These are phyloP conservation scores for Nakataea oryzae DNA, from an alignment of 2,329 filamentous ascomycete species.

Conservation along the genomic window DNA sequence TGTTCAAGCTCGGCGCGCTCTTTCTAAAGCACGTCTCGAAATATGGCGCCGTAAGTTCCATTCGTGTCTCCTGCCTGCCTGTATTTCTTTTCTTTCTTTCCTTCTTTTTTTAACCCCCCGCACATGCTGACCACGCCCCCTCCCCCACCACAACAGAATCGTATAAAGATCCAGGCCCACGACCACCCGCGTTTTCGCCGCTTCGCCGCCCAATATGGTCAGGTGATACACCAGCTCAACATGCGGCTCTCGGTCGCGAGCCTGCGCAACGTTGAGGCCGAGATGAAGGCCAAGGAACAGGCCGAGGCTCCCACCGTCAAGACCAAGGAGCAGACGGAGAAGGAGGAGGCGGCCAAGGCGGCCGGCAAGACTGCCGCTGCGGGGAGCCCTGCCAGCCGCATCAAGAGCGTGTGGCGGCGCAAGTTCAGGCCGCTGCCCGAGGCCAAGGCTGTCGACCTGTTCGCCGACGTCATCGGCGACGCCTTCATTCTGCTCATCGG, in stretches of 20 bases:
- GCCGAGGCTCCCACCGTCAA: slow-evolving; percentile 55
- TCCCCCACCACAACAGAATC: slow-evolving; percentile 36
- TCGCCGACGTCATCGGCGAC: slow-evolving; percentile 56
- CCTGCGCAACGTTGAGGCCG: slow-evolving; percentile 45
- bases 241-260: slow-evolving; percentile 53
- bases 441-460: slow-evolving; percentile 54
- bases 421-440: slow-evolving; percentile 55
- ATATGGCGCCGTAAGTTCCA: slow-evolving; percentile 51
- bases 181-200: slow-evolving; percentile 51
- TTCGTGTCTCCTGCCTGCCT: background rate
- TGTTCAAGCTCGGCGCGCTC: slow-evolving; percentile 57
- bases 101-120: background rate
- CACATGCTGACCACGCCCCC: background rate
- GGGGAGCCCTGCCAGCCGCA: background rate
- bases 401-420: slow-evolving; percentile 46
- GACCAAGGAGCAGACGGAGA: slow-evolving; percentile 48
- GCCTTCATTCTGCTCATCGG: slow-evolving; percentile 52
- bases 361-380: slow-evolving; percentile 23
- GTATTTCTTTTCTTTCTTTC: background rate
- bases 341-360: slow-evolving; percentile 38
- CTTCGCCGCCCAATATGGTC: slow-evolving; percentile 52
- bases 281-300: slow-evolving; percentile 48
- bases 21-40: slow-evolving; percentile 58
- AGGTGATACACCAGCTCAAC: slow-evolving; percentile 55
- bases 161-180: slow-evolving; percentile 55